These are phyloP conservation scores for Coleophoma cylindrospora DNA, from an alignment of 2,329 filamentous ascomycete species.

Conservation along the genomic window DNA sequence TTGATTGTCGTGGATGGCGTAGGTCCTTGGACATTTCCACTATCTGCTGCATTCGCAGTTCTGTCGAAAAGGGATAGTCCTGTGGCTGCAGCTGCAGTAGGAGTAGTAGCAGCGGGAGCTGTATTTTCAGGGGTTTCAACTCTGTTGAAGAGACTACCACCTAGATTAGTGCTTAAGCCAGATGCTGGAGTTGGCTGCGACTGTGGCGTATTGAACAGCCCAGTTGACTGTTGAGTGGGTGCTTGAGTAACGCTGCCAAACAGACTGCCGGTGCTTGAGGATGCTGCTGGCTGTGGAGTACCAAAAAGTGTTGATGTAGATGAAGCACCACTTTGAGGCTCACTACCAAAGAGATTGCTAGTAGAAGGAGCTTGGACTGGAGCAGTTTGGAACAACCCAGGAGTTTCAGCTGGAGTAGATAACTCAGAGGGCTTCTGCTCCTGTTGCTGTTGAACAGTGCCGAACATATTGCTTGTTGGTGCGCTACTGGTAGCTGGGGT, in stretches of 20 bases:
- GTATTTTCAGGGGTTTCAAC: not conserved
- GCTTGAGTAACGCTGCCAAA: conserved; percentile 6
- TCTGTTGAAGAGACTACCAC: not conserved
- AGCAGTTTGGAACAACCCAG: not conserved
- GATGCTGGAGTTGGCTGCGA: too few relatives aligned
- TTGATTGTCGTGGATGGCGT: too few relatives aligned
- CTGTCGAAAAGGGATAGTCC: conserved; percentile 3
- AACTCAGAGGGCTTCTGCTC: not conserved
- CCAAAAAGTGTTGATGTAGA: too few relatives aligned
- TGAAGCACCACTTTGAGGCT: conserved; percentile 1
- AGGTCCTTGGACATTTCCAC: too few relatives aligned
- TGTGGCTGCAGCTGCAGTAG: not conserved
- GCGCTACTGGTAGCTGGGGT: not conserved
- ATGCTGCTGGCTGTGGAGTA: not conserved
- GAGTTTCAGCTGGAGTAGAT: not conserved
- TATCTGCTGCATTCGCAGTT: not conserved
- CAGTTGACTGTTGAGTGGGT: not conserved
- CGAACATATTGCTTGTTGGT: conserved; percentile 8
- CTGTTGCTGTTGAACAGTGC: not conserved
- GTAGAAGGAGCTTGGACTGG: conserved; percentile 2
- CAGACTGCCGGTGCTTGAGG: not conserved
- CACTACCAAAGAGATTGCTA: conserved; percentile 6
- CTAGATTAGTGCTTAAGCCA: too few relatives aligned
- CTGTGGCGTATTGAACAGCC: too few relatives aligned
- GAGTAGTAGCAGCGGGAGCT: too few relatives aligned